Base-by-base conservation (phyloP, 2,329 filamentous ascomycete genomes). In the Fusarium domesticum region DNA sequence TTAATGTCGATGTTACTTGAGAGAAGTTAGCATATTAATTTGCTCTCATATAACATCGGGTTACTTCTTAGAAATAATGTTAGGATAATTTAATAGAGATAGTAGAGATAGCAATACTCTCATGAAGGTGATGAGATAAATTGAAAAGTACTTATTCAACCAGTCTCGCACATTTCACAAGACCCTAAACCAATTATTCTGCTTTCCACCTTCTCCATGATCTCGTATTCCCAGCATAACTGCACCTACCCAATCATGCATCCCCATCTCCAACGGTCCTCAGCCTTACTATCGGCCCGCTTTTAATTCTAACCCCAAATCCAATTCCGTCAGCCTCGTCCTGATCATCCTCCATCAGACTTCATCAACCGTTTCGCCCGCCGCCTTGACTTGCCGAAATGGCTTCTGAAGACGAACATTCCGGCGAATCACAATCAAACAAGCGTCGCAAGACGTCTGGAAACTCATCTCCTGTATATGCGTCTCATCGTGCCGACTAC, bases 391-490 rank as follows among this genome's bases (percentile, higher is more conserved):
- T 15, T n/a, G 12, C 35, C 30, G 31, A 28, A 17, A 70, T 69
- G 67, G 57, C 58, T 37, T 57, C 58, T 15, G 55, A 56, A 31
- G 53, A 60, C 31, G 58, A 63, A 16, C 50, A 43, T 28, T 54
- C 54, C 8, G 54, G 46, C n/a, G 45, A 50, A 17, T 56, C 60
- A 18, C 59, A 63, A 32, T 55, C 56, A 12, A 51, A 46, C 18
- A 70, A 70, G 51, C 60, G 66, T 37, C 64, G 59, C 36, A 66
- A 60, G 50, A 68, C 64, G 4, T 49, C 54, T 19, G 56, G 62
- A 36, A 58, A 56, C 28, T 61, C 62, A 10, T 59, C 60, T 2
- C 57, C 56, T 12, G 49, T 57, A 12, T 64, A 60, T 35, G 51
- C 53, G 40, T 54, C 60, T 6, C 50, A 50, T 30, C 57, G 48